Evolutionary conservation across 495 filamentous ascomycete genomes (phyloP), one percentile per base, ranked within the genome.

Genomic region (Neurospora intermedia): DNA sequence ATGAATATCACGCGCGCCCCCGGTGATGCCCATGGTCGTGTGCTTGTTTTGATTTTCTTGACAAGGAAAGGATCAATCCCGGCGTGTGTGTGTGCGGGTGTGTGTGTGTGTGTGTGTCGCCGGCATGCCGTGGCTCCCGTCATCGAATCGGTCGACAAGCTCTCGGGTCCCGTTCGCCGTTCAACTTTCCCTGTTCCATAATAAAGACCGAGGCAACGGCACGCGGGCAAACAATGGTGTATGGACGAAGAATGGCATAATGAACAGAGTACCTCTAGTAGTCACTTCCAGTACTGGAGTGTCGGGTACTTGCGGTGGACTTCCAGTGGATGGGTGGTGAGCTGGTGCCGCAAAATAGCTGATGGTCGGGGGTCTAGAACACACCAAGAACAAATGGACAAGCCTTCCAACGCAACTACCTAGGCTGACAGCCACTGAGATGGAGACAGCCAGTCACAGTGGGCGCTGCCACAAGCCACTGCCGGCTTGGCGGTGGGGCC

Each of bases 401-500:
- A 42, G 39, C 54, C 41, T 43, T 23, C 27, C 45, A 59, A 43
- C 20, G 73, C 76, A 78, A 6, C 35, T 38, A 38, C 35, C 35
- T 6, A 77, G 76, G 76, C 78, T 78, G 76, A 74, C 71, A 77
- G 73, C 76, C 75, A 78, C 72, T 69, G 35, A 38, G 35, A 38
- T 38, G 35, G 69, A 45, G 15, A 6, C 39, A 1, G 4, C 76
- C 79, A 79, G 76, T 78, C 38, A 75, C n/a, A 9, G n/a, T 4
- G 35, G 9, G 48, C 11, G 6, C 69, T 43, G 31, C 31, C 69
- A 45, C 71, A 73, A 78, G 79, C 78, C 77, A 75, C 78, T 80
- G 71, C 78, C 78, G 79, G 73, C 79, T 81, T 80, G 79, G 76
- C 78, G 11, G 66, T 69, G 76, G 77, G 73, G 20, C 71, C 72